Base-by-base conservation (phyloP, 768 basidiomycete genomes). In the Pleurotus tuber-regium region DNA sequence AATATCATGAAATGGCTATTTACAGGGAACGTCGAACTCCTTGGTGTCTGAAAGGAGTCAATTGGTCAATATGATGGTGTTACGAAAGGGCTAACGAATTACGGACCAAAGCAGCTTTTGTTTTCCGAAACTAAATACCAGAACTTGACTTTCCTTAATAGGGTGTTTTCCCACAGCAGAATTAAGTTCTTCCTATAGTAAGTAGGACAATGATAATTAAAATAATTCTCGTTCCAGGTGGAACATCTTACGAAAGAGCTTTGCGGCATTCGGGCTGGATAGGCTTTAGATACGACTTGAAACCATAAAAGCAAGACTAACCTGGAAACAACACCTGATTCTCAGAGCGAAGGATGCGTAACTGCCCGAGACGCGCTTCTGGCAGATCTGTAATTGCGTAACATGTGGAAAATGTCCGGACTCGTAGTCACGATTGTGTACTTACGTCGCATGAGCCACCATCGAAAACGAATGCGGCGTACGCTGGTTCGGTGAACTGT, bases 381-480 rank as follows among this genome's bases (percentile, higher is more conserved):
- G 43, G 58, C 86, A 84, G 3, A 59, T 51, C 75, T 79, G 40
- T 12, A 53, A n/a, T n/a, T n/a, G n/a, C n/a, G n/a, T n/a, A n/a
- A n/a, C n/a, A n/a, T n/a, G n/a, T n/a, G n/a, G n/a, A n/a, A n/a
- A n/a, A n/a, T n/a, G n/a, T n/a, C n/a, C n/a, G n/a, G n/a, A n/a
- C n/a, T n/a, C n/a, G n/a, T n/a, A n/a, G n/a, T n/a, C n/a, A n/a
- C n/a, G n/a, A n/a, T n/a, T n/a, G n/a, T n/a, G 12, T 11, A 60
- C 71, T 36, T 51, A 86, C 82, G 61, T 77, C 76, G 56, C 87
- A 89, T 2, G 54, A 14, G 0, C 84, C 84, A 0, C 63, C 63
- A 56, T 80, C 79, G 52, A 85, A 89, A 19, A 88, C 54, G 50
- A 87, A 78, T 0, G 84, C 78, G n/a, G 82, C 83, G 61, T 82